Conservation (phyloP, 2,329 filamentous ascomycete genomes). For the Neopestalotiopsis sp. region DNA sequence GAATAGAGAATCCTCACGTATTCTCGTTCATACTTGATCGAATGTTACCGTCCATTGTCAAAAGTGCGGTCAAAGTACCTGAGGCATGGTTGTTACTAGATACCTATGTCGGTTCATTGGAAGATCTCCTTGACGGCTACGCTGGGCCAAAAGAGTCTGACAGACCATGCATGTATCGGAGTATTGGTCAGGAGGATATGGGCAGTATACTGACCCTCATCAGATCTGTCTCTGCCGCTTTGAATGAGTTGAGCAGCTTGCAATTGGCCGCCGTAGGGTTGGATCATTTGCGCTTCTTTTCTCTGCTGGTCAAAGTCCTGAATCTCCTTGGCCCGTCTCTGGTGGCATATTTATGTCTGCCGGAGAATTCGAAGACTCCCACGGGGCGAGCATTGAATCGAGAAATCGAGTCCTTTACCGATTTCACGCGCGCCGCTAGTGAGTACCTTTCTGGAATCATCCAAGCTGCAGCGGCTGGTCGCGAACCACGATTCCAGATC, state of each 20-base stretch:
- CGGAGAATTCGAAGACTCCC: slow-evolving; percentile 22
- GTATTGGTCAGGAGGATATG: slow-evolving; percentile 41
- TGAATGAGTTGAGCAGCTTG: slow-evolving; percentile 31
- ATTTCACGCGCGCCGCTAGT: slow-evolving; percentile 30
- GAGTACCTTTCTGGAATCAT: slow-evolving; percentile 27
- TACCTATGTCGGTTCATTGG: slow-evolving; percentile 52
- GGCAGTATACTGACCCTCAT: slow-evolving; percentile 39
- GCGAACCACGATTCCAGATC: slow-evolving; percentile 15
- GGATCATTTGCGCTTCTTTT: slow-evolving; percentile 30
- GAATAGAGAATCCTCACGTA: slow-evolving; percentile 53
- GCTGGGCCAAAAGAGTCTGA: background rate
- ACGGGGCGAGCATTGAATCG: slow-evolving; percentile 22
- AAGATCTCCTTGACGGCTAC: slow-evolving; percentile 37
- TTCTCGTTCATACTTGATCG: slow-evolving; percentile 52
- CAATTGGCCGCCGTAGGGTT: slow-evolving; percentile 24
- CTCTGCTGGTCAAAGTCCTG: slow-evolving; percentile 27
- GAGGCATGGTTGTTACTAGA: slow-evolving; percentile 55
- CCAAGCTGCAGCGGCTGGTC: slow-evolving; percentile 6
- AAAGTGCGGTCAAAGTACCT: slow-evolving; percentile 38
- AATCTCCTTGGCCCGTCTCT: slow-evolving; percentile 36
- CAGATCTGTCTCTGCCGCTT: slow-evolving; percentile 32
- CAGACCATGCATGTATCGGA: slow-evolving; percentile 38
- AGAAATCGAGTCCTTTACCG: slow-evolving; percentile 26
- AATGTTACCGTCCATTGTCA: slow-evolving; percentile 60
- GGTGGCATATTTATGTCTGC: slow-evolving; percentile 31